Percentiles rank a stretch among this genome's conserved stretches.
phyloP scores from a whole-genome alignment of 352 stramenopile genomes.

The Thalassiosira livingstoniorum region DNA sequence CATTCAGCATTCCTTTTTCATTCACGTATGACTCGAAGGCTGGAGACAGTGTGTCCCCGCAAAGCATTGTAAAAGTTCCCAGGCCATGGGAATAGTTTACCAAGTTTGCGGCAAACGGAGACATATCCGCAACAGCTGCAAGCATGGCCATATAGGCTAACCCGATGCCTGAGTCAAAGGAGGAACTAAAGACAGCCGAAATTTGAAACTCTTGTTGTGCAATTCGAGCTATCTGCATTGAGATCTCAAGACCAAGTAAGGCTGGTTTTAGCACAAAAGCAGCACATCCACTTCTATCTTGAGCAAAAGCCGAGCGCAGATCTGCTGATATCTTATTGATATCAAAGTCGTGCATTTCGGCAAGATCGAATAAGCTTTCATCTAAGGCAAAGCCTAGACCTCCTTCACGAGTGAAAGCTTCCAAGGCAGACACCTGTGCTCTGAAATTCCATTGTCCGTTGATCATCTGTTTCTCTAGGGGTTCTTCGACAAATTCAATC shows the following conservation, averaged over 20 bases:
- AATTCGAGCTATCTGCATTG: conserved; percentile 70
- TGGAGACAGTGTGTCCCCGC: conserved; percentile 75
- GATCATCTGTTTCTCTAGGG: conserved; percentile 58
- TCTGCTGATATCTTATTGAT: conserved; percentile 62
- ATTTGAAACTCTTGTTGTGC: conserved; percentile 74
- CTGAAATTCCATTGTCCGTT: conserved; percentile 59
- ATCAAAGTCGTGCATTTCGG: conserved; percentile 56
- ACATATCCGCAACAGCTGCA: conserved; percentile 66
- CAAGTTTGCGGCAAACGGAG: conserved; percentile 37
- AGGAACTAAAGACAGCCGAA: conserved; percentile 78
- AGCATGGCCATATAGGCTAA: conserved; percentile 78
- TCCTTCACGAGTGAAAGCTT: conserved; percentile 60
- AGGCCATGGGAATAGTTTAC: conserved; percentile 75
- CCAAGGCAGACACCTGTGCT: conserved; percentile 67
- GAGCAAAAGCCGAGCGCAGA: conserved; percentile 54
- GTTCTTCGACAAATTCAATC: conserved; percentile 85
- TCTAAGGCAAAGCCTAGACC: conserved; percentile 79
- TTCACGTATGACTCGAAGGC: conserved; percentile 84
- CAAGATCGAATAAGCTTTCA: conserved; percentile 80
- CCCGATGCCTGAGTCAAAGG: conserved; percentile 83
- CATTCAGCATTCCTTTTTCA: conserved; percentile 73
- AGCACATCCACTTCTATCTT: conserved; percentile 55
- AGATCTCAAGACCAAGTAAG: conserved; percentile 79
- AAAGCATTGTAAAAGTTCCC: conserved; percentile 75
- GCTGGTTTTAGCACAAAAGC: conserved; percentile 84